A percentile compares a stretch with the other conserved stretches of the same genome.
Evolutionary conservation across 768 basidiomycete species (phyloP).

Genomic region (Pleurotus ostreatus): DNA sequence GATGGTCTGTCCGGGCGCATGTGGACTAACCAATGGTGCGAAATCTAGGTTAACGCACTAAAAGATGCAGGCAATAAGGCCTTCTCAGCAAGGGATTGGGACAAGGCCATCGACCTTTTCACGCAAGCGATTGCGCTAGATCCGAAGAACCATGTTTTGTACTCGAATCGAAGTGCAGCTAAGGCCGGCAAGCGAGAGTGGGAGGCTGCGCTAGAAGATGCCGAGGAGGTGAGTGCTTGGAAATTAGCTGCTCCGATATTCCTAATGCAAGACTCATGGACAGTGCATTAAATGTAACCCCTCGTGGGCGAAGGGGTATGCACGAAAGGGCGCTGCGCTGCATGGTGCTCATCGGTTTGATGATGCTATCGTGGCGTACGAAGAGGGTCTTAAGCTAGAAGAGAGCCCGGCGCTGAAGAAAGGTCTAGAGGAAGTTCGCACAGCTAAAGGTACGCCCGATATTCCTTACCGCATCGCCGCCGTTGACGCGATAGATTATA

Average conservation of each 20-base stretch:
- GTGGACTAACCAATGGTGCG: no score
- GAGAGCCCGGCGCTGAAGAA: slow-evolving; percentile 80
- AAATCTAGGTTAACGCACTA: slow-evolving; percentile 45
- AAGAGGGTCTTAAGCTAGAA: slow-evolving; percentile 77
- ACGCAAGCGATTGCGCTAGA: slow-evolving; percentile 81
- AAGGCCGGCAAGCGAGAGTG: slow-evolving; percentile 83
- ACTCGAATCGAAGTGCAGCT: slow-evolving; percentile 90
- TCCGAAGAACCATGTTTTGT: slow-evolving; percentile 81
- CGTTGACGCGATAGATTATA: neutral
- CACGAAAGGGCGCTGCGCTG: slow-evolving; percentile 88
- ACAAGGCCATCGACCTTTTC: slow-evolving; percentile 81
- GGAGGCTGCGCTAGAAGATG: slow-evolving; percentile 75
- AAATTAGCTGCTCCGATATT: neutral
- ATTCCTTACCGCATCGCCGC: neutral
- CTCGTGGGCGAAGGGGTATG: slow-evolving; percentile 86
- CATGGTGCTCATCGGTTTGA: slow-evolving; percentile 78
- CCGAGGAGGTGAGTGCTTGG: slow-evolving; percentile 67
- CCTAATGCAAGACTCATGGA: slow-evolving; percentile 4
- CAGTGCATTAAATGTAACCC: slow-evolving; percentile 81
- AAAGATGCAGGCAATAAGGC: slow-evolving; percentile 96
- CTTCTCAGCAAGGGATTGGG: slow-evolving; percentile 89
- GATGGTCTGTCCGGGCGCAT: no score
- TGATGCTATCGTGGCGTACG: slow-evolving; percentile 82
- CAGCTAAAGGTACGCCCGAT: slow-evolving; percentile 66
- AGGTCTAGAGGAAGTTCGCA: slow-evolving; percentile 84